Base-by-base conservation (phyloP, 495 filamentous ascomycete genomes). In the Penicillium cosmopolitanum region DNA sequence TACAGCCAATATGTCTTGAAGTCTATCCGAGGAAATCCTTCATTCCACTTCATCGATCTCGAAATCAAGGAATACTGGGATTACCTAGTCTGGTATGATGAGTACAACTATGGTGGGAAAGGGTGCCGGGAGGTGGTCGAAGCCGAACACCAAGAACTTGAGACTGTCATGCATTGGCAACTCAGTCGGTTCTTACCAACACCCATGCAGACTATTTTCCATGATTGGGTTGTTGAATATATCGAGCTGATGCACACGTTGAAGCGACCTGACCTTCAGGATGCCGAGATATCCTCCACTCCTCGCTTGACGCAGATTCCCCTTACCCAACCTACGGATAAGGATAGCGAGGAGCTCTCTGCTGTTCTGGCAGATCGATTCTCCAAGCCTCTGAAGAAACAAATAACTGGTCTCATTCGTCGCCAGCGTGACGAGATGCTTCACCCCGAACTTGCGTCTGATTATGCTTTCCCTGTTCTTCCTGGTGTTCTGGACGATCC, bases 1-100 rank as follows among this genome's bases (percentile, higher is more conserved):
- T 99, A 97, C 75, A 90, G 90, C 59, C 90, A 98, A 70, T 99
- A 98, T 74, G 96, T 98, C 50, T 78, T 98, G 58, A 97, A 97
- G 77, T 94, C 93, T 16, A 96, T 99, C 72, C 90, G 95, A 66
- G 87, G 87, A 21, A 98, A 97, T 66, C 93, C 95, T 0, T 83
- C 96, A 0, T 99, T 99, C 80, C 89, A 96, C 70, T 99, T 99
- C 73, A 87, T 99, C 50, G 96, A 99, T 64, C 82, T 99, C 10
- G 91, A 97, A 63, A 96, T 99, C 70, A 96, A 93, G 65, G 95
- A 99, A 71, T 99, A 98, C 71, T 99, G 95, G 95, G 95, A 99
- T 69, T 98, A 97, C 72, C 86, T 99, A 0, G 87, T 96, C n/a
- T 99, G 95, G 95, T 97, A 97, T 61, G 95, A 99, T 71, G 93